These are phyloP conservation scores for Trichosporon sp. DNA, from an alignment of 1,284 basidiomycete genomes.

Conservation along the genomic window DNA sequence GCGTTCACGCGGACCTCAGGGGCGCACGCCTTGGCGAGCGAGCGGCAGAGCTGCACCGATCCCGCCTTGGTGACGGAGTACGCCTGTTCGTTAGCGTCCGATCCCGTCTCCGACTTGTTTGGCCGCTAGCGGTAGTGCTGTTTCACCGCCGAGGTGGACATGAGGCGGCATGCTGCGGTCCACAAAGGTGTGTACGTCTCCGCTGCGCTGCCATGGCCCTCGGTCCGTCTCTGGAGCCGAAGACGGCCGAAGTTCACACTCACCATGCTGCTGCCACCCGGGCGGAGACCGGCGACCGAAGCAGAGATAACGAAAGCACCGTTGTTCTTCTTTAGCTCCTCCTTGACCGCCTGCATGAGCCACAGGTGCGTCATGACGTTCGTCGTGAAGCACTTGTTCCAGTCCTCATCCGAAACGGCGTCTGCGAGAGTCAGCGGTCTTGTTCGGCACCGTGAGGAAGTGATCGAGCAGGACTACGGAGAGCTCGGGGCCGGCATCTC, in stretches of 20 bases:
- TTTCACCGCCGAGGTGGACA: no score
- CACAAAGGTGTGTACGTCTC: no score
- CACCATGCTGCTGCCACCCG: slow-evolving; percentile 26
- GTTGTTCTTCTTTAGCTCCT: slow-evolving; percentile 20
- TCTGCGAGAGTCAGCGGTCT: slow-evolving; percentile 11
- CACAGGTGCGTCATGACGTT: slow-evolving; percentile 27
- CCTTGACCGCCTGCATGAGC: slow-evolving; percentile 22
- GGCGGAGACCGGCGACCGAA: slow-evolving; percentile 18
- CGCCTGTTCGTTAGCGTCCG: slow-evolving; percentile 2
- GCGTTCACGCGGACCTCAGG: slow-evolving; percentile 25
- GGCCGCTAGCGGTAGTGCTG: no score
- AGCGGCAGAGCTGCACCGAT: slow-evolving; percentile 21
- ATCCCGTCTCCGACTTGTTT: no score
- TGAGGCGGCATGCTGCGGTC: no score
- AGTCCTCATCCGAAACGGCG: slow-evolving; percentile 20
- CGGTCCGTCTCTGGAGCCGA: no score
- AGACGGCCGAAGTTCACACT: background rate
- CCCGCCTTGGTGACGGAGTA: slow-evolving; percentile 25
- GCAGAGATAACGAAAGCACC: slow-evolving; percentile 23
- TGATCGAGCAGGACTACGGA: no score
- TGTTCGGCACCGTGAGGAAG: no score
- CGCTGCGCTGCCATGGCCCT: no score
- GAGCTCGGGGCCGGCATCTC: no score
- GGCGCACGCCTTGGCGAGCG: slow-evolving; percentile 22
- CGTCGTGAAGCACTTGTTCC: slow-evolving; percentile 21